A percentile compares a stretch with the other conserved stretches of the same genome.
Evolutionary conservation across 2,329 filamentous ascomycete species (phyloP).

Genomic region (Calonectria naviculata): DNA sequence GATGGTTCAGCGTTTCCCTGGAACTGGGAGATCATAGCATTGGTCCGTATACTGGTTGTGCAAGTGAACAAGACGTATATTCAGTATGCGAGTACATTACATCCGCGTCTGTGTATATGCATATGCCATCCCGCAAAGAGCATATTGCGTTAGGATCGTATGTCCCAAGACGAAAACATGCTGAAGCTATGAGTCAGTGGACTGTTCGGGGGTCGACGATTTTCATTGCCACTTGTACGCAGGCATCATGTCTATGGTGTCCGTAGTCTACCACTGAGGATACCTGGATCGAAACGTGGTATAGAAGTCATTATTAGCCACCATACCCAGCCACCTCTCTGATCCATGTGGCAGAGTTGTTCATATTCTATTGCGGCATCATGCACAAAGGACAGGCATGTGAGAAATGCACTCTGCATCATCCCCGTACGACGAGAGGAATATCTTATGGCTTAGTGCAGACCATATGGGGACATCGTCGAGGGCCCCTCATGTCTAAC

Average conservation of each 20-base stretch:
- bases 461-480: background rate
- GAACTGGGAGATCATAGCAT: constrained; percentile 11
- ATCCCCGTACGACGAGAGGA: background rate
- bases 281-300: background rate
- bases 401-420: background rate
- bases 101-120: background rate
- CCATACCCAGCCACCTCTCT: background rate
- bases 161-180: background rate
- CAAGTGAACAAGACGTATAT: background rate
- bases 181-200: background rate
- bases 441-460: background rate
- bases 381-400: background rate
- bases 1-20: constrained; percentile 4
- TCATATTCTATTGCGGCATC: background rate
- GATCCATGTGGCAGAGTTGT: background rate
- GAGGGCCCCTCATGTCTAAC: constrained; percentile 11
- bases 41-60: constrained; percentile 10
- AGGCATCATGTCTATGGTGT: background rate
- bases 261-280: background rate
- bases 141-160: background rate
- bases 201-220: background rate
- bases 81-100: background rate
- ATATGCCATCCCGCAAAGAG: background rate
- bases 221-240: background rate
- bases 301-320: background rate